Percentiles rank a stretch among this genome's conserved stretches.
Evolutionary conservation across 352 stramenopile species (phyloP).

Genomic region (Globisporangium takayamanum): DNA sequence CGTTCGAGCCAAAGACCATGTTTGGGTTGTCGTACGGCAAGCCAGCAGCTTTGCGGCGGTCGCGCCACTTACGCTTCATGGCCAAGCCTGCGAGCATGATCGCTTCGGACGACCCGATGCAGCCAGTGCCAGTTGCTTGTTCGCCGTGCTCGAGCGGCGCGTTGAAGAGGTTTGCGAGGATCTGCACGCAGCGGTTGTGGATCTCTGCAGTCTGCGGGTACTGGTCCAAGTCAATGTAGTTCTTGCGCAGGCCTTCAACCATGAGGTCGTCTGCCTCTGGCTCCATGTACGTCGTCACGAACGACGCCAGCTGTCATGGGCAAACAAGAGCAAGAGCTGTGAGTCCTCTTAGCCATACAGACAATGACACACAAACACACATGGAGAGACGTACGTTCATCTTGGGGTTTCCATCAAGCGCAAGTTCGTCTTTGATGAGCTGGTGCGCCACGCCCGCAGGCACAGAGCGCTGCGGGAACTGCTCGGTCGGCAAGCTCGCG

Average conservation of each 20-base stretch:
- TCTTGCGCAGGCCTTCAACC: constrained; percentile 83
- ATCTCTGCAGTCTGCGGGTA: constrained; percentile 91
- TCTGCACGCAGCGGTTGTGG: constrained; percentile 91
- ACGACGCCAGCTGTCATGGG: constrained; percentile 61
- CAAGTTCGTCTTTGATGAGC: constrained; percentile 87
- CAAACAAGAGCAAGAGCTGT: background rate
- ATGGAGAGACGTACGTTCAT: constrained; percentile 61
- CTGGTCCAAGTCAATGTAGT: constrained; percentile 91
- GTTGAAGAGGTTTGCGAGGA: constrained; percentile 89
- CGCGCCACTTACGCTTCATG: constrained; percentile 89
- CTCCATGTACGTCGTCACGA: constrained; percentile 92
- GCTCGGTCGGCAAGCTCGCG: constrained; percentile 46
- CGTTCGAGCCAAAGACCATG: constrained; percentile 90
- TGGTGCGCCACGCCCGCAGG: constrained; percentile 77
- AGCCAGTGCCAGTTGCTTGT: constrained; percentile 77
- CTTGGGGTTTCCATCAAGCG: constrained; percentile 86
- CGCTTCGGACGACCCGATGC: constrained; percentile 90
- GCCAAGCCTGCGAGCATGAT: constrained; percentile 89
- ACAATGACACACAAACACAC: background rate
- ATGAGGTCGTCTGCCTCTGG: constrained; percentile 88
- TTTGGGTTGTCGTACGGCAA: constrained; percentile 86
- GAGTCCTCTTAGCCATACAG: background rate
- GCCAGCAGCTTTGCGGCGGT: constrained; percentile 70
- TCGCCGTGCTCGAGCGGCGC: constrained; percentile 50
- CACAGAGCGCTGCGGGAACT: constrained; percentile 61